Base-by-base conservation (phyloP, 148 eudicot genomes). In the Chenopodium formosanum region DNA sequence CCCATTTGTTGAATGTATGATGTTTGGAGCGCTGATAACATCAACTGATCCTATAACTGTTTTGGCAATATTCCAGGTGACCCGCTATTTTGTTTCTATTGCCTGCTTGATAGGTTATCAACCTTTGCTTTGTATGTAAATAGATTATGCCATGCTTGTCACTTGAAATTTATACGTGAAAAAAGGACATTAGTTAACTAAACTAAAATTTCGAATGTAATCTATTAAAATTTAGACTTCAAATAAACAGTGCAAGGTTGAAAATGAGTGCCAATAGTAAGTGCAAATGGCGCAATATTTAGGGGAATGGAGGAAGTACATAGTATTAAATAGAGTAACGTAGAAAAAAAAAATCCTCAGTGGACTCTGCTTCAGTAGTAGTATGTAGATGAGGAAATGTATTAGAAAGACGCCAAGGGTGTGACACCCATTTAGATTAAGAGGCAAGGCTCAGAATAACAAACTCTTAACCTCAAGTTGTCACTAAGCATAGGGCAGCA, bases 41-140 rank as follows among this genome's bases (percentile, higher is more conserved):
- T 97, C 99, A 62, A 96, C 99, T 3, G 99, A 96, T 85, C 99
- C 99, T 79, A 93, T 96, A 86, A 96, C 99, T 44, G 99, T 96
- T 81, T 80, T 96, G 78, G 90, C 99, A 75, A 96, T 96, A 84
- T 96, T 96, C 84, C 99, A 96, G 98, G 99, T 92, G 74, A 79
- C 58, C 65, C 73, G 25, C 22, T 13, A 25, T 67, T 81, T 14
- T 29, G 75, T 47, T 73, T 46, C 60, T 73, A 23, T 73, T 9
- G 48, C 3, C 29, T 46, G 22, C 4, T 73, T 47, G 29, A 47
- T 12, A 23, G 1, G n/a, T 66, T 71, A 11, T 16, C 52, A 37
- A 37, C 20, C 74, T 71, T 44, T 71, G 25, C 9, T 71, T 8
- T 11, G 10, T 4, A 22, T 40, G 50, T 71, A 40, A 40, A 40